These are phyloP conservation scores for Lipomyces chichibuensis DNA, from an alignment of 805 yeast genomes.

Conservation along the genomic window DNA sequence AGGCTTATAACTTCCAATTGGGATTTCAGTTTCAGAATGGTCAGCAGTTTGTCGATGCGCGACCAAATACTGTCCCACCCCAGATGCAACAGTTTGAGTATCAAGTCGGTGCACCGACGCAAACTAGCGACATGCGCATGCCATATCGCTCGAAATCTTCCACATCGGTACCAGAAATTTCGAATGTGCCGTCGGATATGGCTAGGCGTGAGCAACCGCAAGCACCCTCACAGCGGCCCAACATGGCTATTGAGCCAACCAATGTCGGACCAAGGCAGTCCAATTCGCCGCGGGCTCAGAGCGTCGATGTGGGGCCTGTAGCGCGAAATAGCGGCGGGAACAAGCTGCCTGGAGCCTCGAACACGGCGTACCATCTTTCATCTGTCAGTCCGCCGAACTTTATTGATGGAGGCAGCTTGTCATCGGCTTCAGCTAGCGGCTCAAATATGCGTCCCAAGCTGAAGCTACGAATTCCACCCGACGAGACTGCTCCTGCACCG, in stretches of 20 bases:
- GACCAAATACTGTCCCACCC: background rate
- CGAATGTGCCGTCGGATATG: background rate
- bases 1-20: constrained; percentile 4
- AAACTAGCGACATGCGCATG: background rate
- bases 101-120: background rate
- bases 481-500: constrained; percentile 22
- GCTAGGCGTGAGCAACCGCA: constrained; percentile 9
- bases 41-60: background rate
- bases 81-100: constrained; percentile 1
- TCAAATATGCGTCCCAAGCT: constrained; percentile 44
- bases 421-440: constrained; percentile 1
- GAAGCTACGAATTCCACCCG: constrained; percentile 46
- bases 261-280: background rate
- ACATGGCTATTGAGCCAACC: background rate
- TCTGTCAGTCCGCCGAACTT: constrained; percentile 13
- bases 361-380: background rate
- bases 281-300: background rate
- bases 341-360: background rate
- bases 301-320: background rate
- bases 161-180: background rate
- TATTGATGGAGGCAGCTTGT: constrained; percentile 3
- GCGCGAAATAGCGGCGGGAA: background rate
- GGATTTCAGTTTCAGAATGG: background rate
- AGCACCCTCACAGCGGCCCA: constrained; percentile 16
- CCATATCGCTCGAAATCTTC: constrained; percentile 4